A percentile compares a stretch with the other conserved stretches of the same genome.
Conservation (phyloP, 1,284 basidiomycete genomes). For the Marasmius oreades region DNA sequence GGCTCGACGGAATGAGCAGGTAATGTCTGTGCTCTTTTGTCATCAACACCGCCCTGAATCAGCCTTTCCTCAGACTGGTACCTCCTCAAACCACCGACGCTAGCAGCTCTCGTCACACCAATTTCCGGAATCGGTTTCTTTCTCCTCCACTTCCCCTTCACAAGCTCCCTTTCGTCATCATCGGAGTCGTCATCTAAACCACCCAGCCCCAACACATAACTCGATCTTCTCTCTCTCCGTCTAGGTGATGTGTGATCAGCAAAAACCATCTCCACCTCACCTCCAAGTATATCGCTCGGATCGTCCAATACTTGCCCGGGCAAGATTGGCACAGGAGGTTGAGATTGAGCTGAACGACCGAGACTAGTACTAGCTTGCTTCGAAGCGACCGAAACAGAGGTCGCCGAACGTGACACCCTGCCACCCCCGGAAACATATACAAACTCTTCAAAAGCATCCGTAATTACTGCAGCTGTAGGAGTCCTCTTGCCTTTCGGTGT, state of each 20-base stretch:
- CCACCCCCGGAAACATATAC: neutral
- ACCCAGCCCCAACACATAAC: neutral
- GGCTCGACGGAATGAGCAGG: neutral
- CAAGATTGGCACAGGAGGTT: neutral
- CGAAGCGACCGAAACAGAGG: neutral
- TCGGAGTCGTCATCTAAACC: neutral
- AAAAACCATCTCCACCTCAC: neutral
- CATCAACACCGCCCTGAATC: neutral
- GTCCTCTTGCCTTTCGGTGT: neutral
- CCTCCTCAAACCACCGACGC: neutral
- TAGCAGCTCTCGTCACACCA: neutral
- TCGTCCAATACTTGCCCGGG: neutral
- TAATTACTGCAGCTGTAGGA: neutral
- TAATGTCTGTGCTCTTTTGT: neutral
- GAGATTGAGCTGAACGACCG: neutral
- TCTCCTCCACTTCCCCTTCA: neutral
- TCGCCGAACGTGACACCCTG: neutral
- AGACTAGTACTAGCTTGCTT: neutral
- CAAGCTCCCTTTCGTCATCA: neutral
- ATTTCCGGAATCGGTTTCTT: neutral
- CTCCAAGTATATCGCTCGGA: conserved; percentile 1
- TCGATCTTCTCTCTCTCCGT: neutral
- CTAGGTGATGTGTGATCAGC: neutral
- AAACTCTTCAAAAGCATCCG: neutral
- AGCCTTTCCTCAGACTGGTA: neutral